Evolutionary conservation across 371 early-diverging fungal genomes (phyloP).

Genomic region (Chytridiales sp.): DNA sequence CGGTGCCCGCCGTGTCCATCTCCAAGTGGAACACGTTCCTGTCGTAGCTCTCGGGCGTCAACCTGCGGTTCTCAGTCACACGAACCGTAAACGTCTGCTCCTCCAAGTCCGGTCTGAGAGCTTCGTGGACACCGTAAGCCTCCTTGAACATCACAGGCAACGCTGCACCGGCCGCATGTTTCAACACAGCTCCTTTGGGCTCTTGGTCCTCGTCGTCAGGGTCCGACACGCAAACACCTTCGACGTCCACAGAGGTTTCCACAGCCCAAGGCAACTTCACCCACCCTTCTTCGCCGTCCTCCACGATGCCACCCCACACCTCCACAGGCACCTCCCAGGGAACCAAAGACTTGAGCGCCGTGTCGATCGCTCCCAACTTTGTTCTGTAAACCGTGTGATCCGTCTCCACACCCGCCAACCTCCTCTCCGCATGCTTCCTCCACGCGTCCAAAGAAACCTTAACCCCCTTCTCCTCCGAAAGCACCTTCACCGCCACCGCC

Average conservation of each 20-base stretch:
- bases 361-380: conserved; percentile 32
- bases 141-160: conserved; percentile 79
- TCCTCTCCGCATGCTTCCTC: conserved; percentile 5
- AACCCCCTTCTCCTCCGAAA: conserved; percentile 29
- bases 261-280: too few relatives aligned
- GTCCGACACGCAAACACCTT: too few relatives aligned
- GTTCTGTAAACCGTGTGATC: conserved; percentile 31
- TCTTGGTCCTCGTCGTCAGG: conserved; percentile 50
- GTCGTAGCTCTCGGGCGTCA: conserved; percentile 84
- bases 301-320: not conserved
- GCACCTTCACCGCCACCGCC: conserved; percentile 57
- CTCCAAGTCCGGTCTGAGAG: conserved; percentile 67
- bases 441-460: conserved; percentile 15
- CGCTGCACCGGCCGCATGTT: conserved; percentile 68
- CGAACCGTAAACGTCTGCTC: conserved; percentile 53
- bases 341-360: conserved; percentile 22
- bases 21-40: conserved; percentile 95
- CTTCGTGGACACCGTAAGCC: conserved; percentile 59
- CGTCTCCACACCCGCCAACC: conserved; percentile 16
- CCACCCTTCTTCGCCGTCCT: conserved; percentile 2
- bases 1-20: conserved; percentile 77
- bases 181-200: conserved; percentile 49
- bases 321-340: conserved; percentile 14
- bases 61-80: conserved; percentile 72
- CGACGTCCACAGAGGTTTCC: conserved; percentile 29